These are phyloP conservation scores for Sphaerulina populicola DNA, from an alignment of 2,329 filamentous ascomycete species.

Conservation along the genomic window DNA sequence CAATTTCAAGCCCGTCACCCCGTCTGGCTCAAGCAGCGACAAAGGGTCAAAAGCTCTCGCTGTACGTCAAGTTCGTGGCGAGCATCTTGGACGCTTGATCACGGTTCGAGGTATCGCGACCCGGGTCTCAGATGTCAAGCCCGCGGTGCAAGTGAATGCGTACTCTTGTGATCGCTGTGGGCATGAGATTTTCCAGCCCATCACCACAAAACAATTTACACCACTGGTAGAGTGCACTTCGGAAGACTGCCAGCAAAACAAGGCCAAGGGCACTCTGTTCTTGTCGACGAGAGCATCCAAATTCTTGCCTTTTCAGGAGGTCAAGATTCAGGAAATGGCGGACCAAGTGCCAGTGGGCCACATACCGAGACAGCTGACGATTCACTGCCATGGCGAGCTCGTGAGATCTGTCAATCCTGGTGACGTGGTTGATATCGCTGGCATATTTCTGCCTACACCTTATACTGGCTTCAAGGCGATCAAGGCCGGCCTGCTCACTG, in stretches of 20 bases:
- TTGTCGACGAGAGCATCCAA: slow-evolving; percentile 94
- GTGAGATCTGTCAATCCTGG: slow-evolving; percentile 85
- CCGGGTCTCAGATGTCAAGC: slow-evolving; percentile 94
- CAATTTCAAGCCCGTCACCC: slow-evolving; percentile 87
- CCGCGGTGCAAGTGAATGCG: slow-evolving; percentile 91
- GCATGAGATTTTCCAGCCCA: slow-evolving; percentile 93
- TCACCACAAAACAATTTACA: slow-evolving; percentile 82
- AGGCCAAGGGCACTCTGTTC: slow-evolving; percentile 86
- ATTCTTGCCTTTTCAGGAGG: slow-evolving; percentile 93
- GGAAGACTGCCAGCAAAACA: slow-evolving; percentile 79
- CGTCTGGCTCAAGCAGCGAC: slow-evolving; percentile 56
- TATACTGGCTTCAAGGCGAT: slow-evolving; percentile 99
- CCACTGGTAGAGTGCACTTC: slow-evolving; percentile 83
- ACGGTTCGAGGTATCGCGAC: slow-evolving; percentile 92
- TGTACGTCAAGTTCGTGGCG: slow-evolving; percentile 86
- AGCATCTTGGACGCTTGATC: slow-evolving; percentile 87
- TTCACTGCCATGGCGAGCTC: slow-evolving; percentile 80
- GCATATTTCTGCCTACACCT: slow-evolving; percentile 91
- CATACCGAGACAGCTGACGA: slow-evolving; percentile 82
- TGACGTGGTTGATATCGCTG: slow-evolving; percentile 86
- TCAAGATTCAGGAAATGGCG: slow-evolving; percentile 98
- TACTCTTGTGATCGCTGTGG: slow-evolving; percentile 97
- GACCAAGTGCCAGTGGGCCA: slow-evolving; percentile 97
- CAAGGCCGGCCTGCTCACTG: slow-evolving; percentile 87
- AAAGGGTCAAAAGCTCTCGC: slow-evolving; percentile 59